Conservation (phyloP, 2,329 filamentous ascomycete species). For the Lecanoromycetidae sp. region DNA sequence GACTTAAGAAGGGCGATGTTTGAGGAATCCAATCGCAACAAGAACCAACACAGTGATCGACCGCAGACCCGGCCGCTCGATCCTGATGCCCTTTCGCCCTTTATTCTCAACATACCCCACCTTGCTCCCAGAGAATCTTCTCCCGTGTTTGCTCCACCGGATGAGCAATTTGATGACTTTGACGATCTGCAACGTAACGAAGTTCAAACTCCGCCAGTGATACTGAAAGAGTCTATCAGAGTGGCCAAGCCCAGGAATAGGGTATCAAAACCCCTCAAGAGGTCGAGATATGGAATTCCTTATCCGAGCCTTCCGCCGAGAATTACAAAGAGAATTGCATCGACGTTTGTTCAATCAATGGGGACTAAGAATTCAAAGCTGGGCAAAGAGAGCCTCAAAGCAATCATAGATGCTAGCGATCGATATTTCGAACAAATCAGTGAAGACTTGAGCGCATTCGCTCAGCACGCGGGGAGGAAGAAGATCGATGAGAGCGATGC, state of each 20-base stretch:
- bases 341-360: slow-evolving; percentile 56
- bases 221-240: not conserved
- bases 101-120: slow-evolving; percentile 4
- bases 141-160: not conserved
- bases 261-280: slow-evolving; percentile 37
- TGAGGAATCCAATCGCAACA: slow-evolving; percentile 16
- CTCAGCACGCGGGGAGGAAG: slow-evolving; percentile 68
- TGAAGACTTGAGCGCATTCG: slow-evolving; percentile 68
- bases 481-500: slow-evolving; percentile 80
- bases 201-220: no score
- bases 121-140: not conserved
- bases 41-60: not conserved
- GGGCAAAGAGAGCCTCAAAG: slow-evolving; percentile 58
- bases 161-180: no score
- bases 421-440: slow-evolving; percentile 87
- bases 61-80: not conserved
- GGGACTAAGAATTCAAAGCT: slow-evolving; percentile 57
- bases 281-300: slow-evolving; percentile 60
- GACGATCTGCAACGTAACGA: no score
- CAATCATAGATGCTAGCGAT: slow-evolving; percentile 68
- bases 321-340: slow-evolving; percentile 55
- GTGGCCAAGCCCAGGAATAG: not conserved
- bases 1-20: slow-evolving; percentile 32
- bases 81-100: slow-evolving; percentile 18
- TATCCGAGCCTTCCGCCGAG: slow-evolving; percentile 62